Percentiles rank a stretch among this genome's conserved stretches.
Evolutionary conservation across 148 eudicot species (phyloP).

Genomic region (Nepenthes gracilis): DNA sequence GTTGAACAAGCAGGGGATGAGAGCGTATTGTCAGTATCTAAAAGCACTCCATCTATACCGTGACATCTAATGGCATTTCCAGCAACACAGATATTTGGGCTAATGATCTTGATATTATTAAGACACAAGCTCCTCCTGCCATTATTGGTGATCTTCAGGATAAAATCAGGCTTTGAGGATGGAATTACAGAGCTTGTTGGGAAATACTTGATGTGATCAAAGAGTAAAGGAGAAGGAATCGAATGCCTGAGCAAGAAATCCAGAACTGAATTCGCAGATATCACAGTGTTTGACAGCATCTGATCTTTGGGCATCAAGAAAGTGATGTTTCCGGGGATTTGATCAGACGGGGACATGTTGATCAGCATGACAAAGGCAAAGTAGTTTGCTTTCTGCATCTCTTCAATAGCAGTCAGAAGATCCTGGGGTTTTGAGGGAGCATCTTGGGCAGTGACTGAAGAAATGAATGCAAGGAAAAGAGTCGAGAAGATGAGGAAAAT

Average conservation of each 20-base stretch:
- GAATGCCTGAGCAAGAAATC: conserved; percentile 55
- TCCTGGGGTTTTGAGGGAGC: conserved; percentile 17
- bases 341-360: conserved; percentile 39
- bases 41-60: conserved; percentile 56
- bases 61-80: conserved; percentile 52
- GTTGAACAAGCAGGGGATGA: conserved; percentile 6
- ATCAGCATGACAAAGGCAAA: conserved; percentile 60
- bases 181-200: conserved; percentile 59
- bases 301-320: conserved; percentile 72
- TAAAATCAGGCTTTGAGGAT: conserved; percentile 23
- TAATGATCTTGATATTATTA: conserved; percentile 34
- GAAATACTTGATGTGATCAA: conserved; percentile 36
- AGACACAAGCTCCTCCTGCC: conserved; percentile 46
- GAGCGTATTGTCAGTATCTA: conserved; percentile 5
- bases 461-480: conserved; percentile 13
- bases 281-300: conserved; percentile 28
- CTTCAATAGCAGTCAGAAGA: conserved; percentile 33
- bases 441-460: conserved; percentile 5
- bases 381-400: conserved; percentile 70
- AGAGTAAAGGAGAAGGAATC: conserved; percentile 52
- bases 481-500: conserved; percentile 4
- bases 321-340: conserved; percentile 48
- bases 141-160: conserved; percentile 33
- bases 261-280: conserved; percentile 23
- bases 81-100: conserved; percentile 50